Evolutionary conservation across 2,329 filamentous ascomycete genomes (phyloP).

Genomic region (Aspergillus quadrilineatus): DNA sequence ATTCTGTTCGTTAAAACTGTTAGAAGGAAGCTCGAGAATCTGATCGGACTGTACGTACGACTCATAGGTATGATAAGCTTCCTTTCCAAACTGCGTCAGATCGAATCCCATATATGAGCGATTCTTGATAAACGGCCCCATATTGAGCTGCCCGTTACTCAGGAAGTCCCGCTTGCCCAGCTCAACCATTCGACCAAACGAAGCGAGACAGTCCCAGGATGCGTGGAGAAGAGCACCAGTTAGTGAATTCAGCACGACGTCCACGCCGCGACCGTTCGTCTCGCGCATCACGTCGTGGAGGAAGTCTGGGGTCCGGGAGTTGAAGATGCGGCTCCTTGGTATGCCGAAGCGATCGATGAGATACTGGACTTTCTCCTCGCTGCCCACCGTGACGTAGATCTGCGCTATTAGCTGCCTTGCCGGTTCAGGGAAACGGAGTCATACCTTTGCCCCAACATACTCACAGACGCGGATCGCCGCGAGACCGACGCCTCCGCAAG

Average conservation of each 20-base stretch:
- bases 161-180: slow-evolving; percentile 30
- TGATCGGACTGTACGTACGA: not conserved
- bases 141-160: slow-evolving; percentile 22
- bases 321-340: slow-evolving; percentile 23
- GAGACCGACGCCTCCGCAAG: slow-evolving; percentile 31
- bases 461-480: slow-evolving; percentile 20
- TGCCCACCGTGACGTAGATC: slow-evolving; percentile 28
- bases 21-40: not conserved
- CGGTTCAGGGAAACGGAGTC: not conserved
- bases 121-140: slow-evolving; percentile 25
- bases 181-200: slow-evolving; percentile 30
- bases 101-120: slow-evolving; percentile 26
- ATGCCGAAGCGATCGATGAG: slow-evolving; percentile 24
- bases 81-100: slow-evolving; percentile 18
- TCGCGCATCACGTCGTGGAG: slow-evolving; percentile 16
- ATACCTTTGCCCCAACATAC: slow-evolving; percentile 22
- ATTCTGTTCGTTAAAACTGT: slow-evolving; percentile 1
- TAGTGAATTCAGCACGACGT: slow-evolving; percentile 30
- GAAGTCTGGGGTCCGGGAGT: slow-evolving; percentile 23
- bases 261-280: slow-evolving; percentile 23
- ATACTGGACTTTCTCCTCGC: slow-evolving; percentile 22
- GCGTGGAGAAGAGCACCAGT: slow-evolving; percentile 29
- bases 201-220: slow-evolving; percentile 33
- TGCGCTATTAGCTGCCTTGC: not conserved
- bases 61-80: slow-evolving; percentile 6